Base-by-base conservation (phyloP, 805 yeast genomes). In the Groenewaldozyma salmanticensis region DNA sequence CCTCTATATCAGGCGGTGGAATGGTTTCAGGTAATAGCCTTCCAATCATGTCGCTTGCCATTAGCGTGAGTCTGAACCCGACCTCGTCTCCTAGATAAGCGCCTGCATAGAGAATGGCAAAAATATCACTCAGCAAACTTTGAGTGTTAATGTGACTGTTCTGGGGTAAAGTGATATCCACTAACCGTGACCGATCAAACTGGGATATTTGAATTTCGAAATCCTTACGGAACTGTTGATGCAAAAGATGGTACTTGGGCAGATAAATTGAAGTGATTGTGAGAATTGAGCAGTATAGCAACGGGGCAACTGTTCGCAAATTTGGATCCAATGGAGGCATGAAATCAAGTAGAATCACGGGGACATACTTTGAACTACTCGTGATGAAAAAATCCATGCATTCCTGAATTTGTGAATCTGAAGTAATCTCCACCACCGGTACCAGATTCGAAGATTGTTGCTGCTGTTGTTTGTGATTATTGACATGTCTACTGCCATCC, bases 31-130 rank as follows among this genome's bases (percentile, higher is more conserved):
- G 50, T n/a, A 48, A 35, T 21, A 48, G 38, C 2, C 38, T 37
- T 2, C 47, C 52, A 6, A 45, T 36, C 11, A 43, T 24, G 9
- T 45, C 45, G 33, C 47, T 45, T 11, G 53, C 51, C 20, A 38
- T 39, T 9, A 45, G 36, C 20, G 45, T 39, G 39, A 40, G 33
- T 3, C 42, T 33, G 41, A 49, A 49, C n/a, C 53, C 53, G 27
- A 48, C 38, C 35, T 49, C 53, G 4, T 45, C 49, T 4, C 53
- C 53, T 3, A 49, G 39, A 51, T 49, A 49, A 3, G 53, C 53
- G 6, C 49, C 51, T 3, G 50, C 49, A 16, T 47, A 37, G 18
- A 36, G 27, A 4, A 49, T 40, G 5, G 46, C 53, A 24, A 49
- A 21, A 1, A 46, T 35, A 11, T 45, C 42, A 15, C 44, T 38